Evolutionary conservation across 2,329 filamentous ascomycete species (phyloP).

Genomic region (Fonsecaea pugnacius): DNA sequence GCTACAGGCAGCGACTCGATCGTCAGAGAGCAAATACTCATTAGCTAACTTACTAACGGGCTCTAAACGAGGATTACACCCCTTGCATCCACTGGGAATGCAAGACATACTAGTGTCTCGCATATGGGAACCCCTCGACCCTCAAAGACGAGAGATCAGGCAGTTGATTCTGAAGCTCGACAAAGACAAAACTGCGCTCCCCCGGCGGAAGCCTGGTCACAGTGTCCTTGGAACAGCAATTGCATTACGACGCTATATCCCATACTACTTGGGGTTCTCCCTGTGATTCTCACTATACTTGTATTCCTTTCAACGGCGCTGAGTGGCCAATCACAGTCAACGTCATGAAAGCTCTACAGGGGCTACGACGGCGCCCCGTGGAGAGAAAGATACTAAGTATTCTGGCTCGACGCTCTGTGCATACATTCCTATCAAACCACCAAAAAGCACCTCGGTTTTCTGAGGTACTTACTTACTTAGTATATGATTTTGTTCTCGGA

Average conservation of each 20-base stretch:
- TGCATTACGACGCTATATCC: conserved; percentile 4
- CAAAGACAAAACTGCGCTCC: not conserved
- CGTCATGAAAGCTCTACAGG: not conserved
- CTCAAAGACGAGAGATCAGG: conserved; percentile 5
- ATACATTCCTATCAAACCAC: too few relatives aligned
- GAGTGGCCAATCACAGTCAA: not conserved
- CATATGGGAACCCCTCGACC: conserved; percentile 3
- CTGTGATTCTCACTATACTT: not conserved
- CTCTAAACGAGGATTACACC: too few relatives aligned
- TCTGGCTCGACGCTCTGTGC: conserved; percentile 5
- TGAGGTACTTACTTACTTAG: too few relatives aligned
- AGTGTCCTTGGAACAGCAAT: not conserved
- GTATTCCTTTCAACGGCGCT: not conserved
- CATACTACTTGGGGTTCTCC: not conserved
- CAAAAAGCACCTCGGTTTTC: too few relatives aligned
- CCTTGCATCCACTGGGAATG: too few relatives aligned
- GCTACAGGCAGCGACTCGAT: too few relatives aligned
- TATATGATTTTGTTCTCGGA: too few relatives aligned
- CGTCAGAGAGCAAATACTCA: too few relatives aligned
- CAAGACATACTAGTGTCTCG: too few relatives aligned
- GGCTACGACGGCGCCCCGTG: not conserved
- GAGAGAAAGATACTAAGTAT: too few relatives aligned
- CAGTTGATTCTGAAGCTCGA: not conserved
- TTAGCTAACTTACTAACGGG: too few relatives aligned
- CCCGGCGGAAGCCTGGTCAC: not conserved